phyloP scores from a whole-genome alignment of 441 rosid genomes.

The Pelargonium cotyledonis region DNA sequence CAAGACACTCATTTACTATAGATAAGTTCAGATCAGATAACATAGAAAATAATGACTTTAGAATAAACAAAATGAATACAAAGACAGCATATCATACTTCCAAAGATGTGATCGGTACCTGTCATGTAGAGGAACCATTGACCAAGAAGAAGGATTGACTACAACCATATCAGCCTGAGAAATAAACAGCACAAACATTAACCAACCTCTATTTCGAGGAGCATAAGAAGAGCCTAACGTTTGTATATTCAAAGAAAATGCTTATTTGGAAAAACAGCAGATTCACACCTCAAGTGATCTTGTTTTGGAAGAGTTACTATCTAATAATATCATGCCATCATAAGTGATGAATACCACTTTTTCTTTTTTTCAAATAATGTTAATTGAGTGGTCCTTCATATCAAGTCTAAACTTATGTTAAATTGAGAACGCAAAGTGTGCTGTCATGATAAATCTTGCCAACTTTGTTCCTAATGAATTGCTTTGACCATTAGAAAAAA shows the following conservation, averaged over 20 bases:
- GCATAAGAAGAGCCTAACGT: not conserved
- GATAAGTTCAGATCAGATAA: not conserved
- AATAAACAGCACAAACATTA: slow-evolving; percentile 11
- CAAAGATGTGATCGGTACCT: slow-evolving; percentile 32
- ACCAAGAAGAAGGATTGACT: slow-evolving; percentile 47
- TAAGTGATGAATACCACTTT: not conserved
- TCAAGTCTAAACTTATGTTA: not conserved
- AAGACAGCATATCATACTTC: not conserved
- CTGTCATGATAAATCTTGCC: not conserved
- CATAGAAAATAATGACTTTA: not conserved
- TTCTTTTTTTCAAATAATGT: not conserved
- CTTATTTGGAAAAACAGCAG: too few relatives aligned
- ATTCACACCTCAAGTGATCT: not conserved
- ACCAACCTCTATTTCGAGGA: slow-evolving; percentile 15
- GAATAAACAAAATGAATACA: not conserved
- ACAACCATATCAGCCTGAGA: slow-evolving; percentile 64
- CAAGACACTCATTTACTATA: not conserved
- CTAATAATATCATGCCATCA: not conserved
- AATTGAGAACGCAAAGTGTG: not conserved
- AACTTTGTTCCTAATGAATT: not conserved
- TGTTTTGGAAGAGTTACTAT: not conserved
- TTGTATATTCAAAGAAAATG: not conserved
- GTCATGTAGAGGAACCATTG: slow-evolving; percentile 64
- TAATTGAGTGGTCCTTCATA: not conserved
- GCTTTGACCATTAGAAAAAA: not conserved